phyloP scores from a whole-genome alignment of 495 filamentous ascomycete species.

The Diplogelasinospora grovesii region DNA sequence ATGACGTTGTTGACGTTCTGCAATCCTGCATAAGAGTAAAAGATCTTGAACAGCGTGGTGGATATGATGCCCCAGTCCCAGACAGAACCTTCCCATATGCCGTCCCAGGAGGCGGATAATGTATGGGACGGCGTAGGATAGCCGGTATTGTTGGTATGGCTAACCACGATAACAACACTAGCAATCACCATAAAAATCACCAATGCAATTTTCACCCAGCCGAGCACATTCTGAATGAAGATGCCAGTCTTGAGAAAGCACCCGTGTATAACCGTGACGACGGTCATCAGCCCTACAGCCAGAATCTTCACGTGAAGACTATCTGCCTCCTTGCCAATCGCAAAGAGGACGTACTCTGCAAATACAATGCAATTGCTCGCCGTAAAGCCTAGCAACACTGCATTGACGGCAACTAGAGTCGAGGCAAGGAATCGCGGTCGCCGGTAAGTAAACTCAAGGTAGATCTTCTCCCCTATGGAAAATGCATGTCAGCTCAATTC shows the following conservation, averaged over 20 bases:
- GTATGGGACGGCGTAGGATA: conserved; percentile 10
- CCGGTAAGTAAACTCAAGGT: conserved; percentile 70
- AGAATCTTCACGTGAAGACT: conserved; percentile 49
- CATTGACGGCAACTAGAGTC: conserved; percentile 58
- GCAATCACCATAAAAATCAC: conserved; percentile 59
- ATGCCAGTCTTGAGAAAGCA: conserved; percentile 57
- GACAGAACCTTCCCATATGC: conserved; percentile 47
- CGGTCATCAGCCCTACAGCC: conserved; percentile 54
- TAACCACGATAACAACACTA: conserved; percentile 48
- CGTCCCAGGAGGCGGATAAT: conserved; percentile 25
- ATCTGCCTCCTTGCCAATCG: conserved; percentile 32
- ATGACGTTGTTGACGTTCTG: conserved; percentile 71
- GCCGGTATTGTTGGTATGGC: too few species aligned
- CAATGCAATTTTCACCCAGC: conserved; percentile 57
- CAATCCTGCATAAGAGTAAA: conserved; percentile 64
- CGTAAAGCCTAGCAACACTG: conserved; percentile 64
- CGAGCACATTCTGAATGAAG: conserved; percentile 57
- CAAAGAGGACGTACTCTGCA: conserved; percentile 62
- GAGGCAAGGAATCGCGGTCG: conserved; percentile 63
- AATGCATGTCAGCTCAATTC: not conserved
- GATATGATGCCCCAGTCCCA: conserved; percentile 51
- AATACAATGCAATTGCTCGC: conserved; percentile 66
- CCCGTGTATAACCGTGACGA: conserved; percentile 56
- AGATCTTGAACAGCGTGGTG: conserved; percentile 65
- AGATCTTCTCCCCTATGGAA: conserved; percentile 55